A percentile compares a stretch with the other conserved stretches of the same genome.
phyloP scores from a whole-genome alignment of 2,329 filamentous ascomycete species.

The Calycina herbarum region DNA sequence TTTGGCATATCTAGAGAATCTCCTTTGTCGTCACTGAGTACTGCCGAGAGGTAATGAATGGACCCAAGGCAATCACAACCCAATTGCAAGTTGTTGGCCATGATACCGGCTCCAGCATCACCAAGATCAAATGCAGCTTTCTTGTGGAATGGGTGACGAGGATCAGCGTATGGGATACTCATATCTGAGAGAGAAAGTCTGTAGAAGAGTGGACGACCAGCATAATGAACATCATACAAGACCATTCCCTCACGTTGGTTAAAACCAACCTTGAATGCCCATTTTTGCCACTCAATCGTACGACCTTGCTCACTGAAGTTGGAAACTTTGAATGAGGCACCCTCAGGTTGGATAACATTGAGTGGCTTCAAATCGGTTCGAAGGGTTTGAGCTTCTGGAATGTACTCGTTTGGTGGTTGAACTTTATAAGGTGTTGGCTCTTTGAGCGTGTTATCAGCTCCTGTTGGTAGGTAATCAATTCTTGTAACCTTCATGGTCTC shows the following conservation, averaged over 20 bases:
- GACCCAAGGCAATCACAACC: constrained; percentile 71
- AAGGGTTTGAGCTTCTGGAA: constrained; percentile 60
- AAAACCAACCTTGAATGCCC: constrained; percentile 61
- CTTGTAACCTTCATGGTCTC: constrained; percentile 64
- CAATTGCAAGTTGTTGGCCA: constrained; percentile 68
- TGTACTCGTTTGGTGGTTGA: constrained; percentile 60
- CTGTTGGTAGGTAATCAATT: constrained; percentile 69
- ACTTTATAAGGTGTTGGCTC: constrained; percentile 58
- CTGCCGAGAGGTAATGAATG: constrained; percentile 65
- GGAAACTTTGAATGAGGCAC: constrained; percentile 58
- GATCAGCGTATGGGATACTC: constrained; percentile 60
- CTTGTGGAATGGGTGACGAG: constrained; percentile 66
- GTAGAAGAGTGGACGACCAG: constrained; percentile 65
- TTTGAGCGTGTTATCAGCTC: constrained; percentile 58
- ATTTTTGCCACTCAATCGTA: constrained; percentile 65
- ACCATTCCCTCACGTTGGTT: constrained; percentile 66
- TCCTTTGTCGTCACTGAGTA: constrained; percentile 60
- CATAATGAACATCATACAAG: constrained; percentile 65
- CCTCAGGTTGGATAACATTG: constrained; percentile 64
- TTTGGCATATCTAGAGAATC: constrained; percentile 61
- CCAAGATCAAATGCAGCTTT: constrained; percentile 72
- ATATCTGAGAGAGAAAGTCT: constrained; percentile 67
- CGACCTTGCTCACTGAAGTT: constrained; percentile 53
- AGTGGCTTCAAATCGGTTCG: constrained; percentile 64
- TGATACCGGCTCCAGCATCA: constrained; percentile 64